Evolutionary conservation across 768 basidiomycete species (phyloP).

Genomic region (Xerocomellus amylosporus): DNA sequence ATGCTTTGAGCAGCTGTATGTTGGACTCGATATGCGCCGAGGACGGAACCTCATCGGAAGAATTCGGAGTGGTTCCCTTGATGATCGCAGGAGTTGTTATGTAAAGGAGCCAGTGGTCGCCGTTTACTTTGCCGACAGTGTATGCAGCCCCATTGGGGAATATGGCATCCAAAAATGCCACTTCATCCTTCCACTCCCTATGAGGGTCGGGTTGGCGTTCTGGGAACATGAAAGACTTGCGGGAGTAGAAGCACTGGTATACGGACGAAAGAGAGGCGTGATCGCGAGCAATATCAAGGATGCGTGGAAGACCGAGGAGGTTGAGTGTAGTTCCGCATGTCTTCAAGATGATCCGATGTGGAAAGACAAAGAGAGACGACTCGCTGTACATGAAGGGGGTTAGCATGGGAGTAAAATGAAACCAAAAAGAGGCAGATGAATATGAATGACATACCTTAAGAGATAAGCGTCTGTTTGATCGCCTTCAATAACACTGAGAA

Average conservation of each 20-base stretch:
- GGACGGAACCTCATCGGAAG: slow-evolving; percentile 14
- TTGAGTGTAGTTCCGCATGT: slow-evolving; percentile 99
- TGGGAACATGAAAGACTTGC: slow-evolving; percentile 99
- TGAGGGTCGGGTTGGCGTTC: slow-evolving; percentile 93
- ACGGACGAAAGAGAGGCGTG: slow-evolving; percentile 67
- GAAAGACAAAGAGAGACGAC: slow-evolving; percentile 92
- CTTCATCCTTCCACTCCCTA: slow-evolving; percentile 90
- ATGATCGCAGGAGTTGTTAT: slow-evolving; percentile 61
- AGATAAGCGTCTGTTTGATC: slow-evolving; percentile 94
- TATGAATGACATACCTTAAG: slow-evolving; percentile 63
- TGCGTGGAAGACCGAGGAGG: slow-evolving; percentile 89
- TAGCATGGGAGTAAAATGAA: slow-evolving; percentile 9
- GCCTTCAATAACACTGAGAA: slow-evolving; percentile 86
- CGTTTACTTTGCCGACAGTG: slow-evolving; percentile 95
- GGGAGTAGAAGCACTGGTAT: slow-evolving; percentile 93
- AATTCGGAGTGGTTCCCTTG: slow-evolving; percentile 22
- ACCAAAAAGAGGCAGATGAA: background rate
- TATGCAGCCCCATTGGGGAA: slow-evolving; percentile 91
- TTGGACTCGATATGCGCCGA: slow-evolving; percentile 14
- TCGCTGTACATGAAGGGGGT: slow-evolving; percentile 57
- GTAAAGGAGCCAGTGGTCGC: slow-evolving; percentile 98
- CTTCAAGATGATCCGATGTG: slow-evolving; percentile 96
- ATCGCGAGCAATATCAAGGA: slow-evolving; percentile 85
- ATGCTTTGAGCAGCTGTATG: slow-evolving; percentile 5
- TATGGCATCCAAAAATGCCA: slow-evolving; percentile 85